phyloP scores from a whole-genome alignment of 768 basidiomycete genomes.

The Lyophyllum shimeji region DNA sequence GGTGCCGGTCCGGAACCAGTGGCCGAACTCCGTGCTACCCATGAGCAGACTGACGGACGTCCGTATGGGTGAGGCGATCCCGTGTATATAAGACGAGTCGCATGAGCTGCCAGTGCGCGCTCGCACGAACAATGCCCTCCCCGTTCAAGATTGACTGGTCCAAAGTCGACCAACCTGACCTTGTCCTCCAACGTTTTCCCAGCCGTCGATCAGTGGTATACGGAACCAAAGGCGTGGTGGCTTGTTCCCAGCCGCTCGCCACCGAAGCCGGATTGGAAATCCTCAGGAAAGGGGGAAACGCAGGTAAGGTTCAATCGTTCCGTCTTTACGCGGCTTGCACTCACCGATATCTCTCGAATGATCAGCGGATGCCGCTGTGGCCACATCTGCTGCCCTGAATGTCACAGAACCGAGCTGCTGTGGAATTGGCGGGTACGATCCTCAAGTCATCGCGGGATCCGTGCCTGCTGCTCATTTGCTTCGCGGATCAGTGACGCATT shows the following conservation, averaged over 20 bases:
- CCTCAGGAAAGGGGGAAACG: conserved; percentile 91
- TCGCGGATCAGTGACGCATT: conserved; percentile 69
- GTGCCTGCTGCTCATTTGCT: conserved; percentile 2
- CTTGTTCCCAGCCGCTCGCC: conserved; percentile 89
- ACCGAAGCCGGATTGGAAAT: conserved; percentile 92
- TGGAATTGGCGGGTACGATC: conserved; percentile 84
- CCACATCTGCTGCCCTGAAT: conserved; percentile 89
- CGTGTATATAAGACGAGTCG: background rate
- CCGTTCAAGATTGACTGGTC: conserved; percentile 45
- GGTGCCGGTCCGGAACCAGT: background rate
- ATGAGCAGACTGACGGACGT: background rate
- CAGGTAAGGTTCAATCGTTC: conserved; percentile 50
- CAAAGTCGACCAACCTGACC: conserved; percentile 68
- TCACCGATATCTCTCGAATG: background rate
- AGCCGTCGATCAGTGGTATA: conserved; percentile 88
- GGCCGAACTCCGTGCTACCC: background rate
- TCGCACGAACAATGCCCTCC: conserved; percentile 27
- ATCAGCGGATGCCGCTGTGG: conserved; percentile 90
- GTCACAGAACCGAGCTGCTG: conserved; percentile 86
- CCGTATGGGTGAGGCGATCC: background rate
- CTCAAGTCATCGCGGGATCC: conserved; percentile 12
- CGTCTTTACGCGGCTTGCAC: background rate
- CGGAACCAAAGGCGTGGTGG: conserved; percentile 84
- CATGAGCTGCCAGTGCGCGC: background rate
- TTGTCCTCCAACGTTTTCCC: conserved; percentile 67